Evolutionary conservation across 257 asterid species (phyloP), one percentile per base, ranked within the genome.

Genomic region (Misopates orontium): DNA sequence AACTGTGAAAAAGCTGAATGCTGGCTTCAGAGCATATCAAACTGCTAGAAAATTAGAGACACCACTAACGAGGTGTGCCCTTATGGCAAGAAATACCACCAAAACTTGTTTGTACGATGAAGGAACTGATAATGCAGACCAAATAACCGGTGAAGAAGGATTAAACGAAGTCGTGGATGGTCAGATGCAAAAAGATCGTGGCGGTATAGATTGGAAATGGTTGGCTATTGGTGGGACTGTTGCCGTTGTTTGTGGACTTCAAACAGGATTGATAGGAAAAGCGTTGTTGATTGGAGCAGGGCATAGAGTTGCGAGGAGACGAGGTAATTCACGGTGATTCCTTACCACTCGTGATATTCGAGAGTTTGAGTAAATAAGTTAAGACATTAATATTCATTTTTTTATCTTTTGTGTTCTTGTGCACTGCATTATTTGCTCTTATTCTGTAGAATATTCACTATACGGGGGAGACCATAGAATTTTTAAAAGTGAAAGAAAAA

Each of bases 1-100:
- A 70, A 90, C 98, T 8, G 98, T 93, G 11, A 93, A 93, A 83
- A 93, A 93, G 70, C 49, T 93, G 36, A 94, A 93, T 56, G 69
- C 78, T 14, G 98, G 97, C 71, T 86, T 93, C 54, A 73, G 97
- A 76, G 78, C 95, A 15, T 93, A 90, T 73, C 95, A 90, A 66
- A 74, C 74, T 45, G 73, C 87, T 52, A 67, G 83, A 63, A 75
- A 77, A 55, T 59, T 68, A 1, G 90, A 84, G 53, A 57, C 83
- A 13, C 21, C 82, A 28, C 73, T 75, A 2, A 44, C 77, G 66
- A 57, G 85, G 39, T 79, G 90, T 25, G 83, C 87, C 51, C 75
- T 72, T 45, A 81, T 77, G 82, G 90, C 90, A 57, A 75, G 77
- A 64, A 73, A 72, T 70, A 70, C 84, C 4, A 75, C 85, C 36